phyloP scores from a whole-genome alignment of 495 filamentous ascomycete species.

The Podospora australis region DNA sequence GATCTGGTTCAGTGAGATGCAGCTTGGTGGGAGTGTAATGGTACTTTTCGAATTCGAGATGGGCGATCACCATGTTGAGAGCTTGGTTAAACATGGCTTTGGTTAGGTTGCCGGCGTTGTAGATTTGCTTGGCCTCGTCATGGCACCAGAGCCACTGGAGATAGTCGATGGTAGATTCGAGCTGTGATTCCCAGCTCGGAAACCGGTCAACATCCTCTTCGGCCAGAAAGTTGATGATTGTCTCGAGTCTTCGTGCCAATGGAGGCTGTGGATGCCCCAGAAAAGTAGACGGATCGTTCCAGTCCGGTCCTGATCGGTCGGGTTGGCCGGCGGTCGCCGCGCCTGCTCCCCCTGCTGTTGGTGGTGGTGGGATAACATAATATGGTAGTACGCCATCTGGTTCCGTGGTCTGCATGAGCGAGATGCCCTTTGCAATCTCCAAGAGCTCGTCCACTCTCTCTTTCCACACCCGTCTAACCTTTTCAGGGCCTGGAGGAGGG shows the following conservation, averaged over 20 bases:
- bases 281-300: constrained; percentile 16
- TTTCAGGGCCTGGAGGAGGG: too few relatives aligned
- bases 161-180: constrained; percentile 18
- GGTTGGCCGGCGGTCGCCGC: too few relatives aligned
- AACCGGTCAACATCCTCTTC: constrained; percentile 28
- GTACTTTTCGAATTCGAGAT: constrained; percentile 22
- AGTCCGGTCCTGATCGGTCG: too few relatives aligned
- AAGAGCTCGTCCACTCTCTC: too few relatives aligned
- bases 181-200: constrained; percentile 17
- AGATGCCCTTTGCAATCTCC: too few relatives aligned
- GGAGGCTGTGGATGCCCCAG: constrained; percentile 17
- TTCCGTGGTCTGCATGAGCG: too few relatives aligned
- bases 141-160: constrained; percentile 21
- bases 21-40: constrained; percentile 13
- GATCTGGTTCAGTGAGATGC: constrained; percentile 6
- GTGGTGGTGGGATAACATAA: too few relatives aligned
- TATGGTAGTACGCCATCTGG: too few relatives aligned
- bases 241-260: constrained; percentile 19
- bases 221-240: constrained; percentile 24
- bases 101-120: constrained; percentile 9
- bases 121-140: constrained; percentile 16
- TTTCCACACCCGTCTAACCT: too few relatives aligned
- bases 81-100: constrained; percentile 19
- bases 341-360: too few relatives aligned
- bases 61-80: constrained; percentile 17